Evolutionary conservation across 2,329 filamentous ascomycete genomes (phyloP), one percentile per base, ranked within the genome.

Genomic region (Talaromyces pinophilus): DNA sequence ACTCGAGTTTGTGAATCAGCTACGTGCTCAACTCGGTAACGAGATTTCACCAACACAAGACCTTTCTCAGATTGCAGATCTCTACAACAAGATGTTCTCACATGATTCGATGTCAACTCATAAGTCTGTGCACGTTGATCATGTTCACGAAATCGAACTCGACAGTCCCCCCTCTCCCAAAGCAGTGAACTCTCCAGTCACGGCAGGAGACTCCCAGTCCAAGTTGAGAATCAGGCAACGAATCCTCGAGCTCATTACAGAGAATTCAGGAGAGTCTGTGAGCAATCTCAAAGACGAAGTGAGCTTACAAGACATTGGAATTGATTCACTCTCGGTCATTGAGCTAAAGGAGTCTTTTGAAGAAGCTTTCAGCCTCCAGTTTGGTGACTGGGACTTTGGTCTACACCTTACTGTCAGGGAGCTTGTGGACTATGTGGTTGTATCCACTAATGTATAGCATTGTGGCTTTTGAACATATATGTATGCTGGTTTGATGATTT

Each of bases 161-260:
- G 44, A 52, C n/a, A 40, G 8, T 13, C 57, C 63, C 6, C 25
- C 42, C 6, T 61, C 63, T 22, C 63, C 63, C 19, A 40, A 38
- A n/a, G 38, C 44, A 17, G 46, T 13, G 2, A 44, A 35, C 28
- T n/a, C 57, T 5, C 22, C 46, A 17, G 57, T 11, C 28, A 30
- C 25, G 5, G 42, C 22, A 35, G 59, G 59, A 48, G 59, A 50
- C 5, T 22, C 59, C 13, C 55, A 65, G 38, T 65, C 63, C 10
- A 60, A 55, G 28, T n/a, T 65, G 2, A 61, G 63, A 33, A 65
- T 50, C 15, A 61, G 59, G 22, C 63, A 65, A 28, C 46, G 63
- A 1, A 65, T 65, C n/a, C 57, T 65, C 17, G 63, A 65, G 13
- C n/a, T 65, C 30, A 65, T 65, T 65, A 48, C 63, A 22, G 63